Percentiles rank a stretch among this genome's conserved stretches.
Conservation (phyloP, 805 yeast species). For the Barnettozyma sp. region DNA sequence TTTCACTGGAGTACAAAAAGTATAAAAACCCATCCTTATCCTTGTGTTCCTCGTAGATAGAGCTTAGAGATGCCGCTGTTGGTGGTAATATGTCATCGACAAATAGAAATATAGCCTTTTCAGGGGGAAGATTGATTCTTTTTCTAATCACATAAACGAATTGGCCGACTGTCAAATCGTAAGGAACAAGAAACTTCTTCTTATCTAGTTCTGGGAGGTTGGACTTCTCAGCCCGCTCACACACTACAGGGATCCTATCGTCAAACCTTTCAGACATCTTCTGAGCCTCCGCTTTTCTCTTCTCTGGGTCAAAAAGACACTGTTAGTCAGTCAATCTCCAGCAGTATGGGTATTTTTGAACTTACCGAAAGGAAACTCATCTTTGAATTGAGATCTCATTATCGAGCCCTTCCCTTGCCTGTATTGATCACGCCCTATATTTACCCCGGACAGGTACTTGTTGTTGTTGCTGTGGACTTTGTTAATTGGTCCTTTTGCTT, state of each 20-base stretch:
- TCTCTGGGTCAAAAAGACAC: slow-evolving; percentile 2
- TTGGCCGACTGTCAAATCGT: slow-evolving; percentile 95
- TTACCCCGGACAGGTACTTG: too few relatives aligned
- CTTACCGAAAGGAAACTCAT: slow-evolving; percentile 91
- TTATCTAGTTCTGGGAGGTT: slow-evolving; percentile 96
- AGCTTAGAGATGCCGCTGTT: slow-evolving; percentile 93
- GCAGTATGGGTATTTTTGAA: slow-evolving; percentile 16
- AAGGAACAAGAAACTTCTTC: slow-evolving; percentile 93
- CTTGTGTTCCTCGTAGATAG: slow-evolving; percentile 92
- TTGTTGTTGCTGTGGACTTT: too few relatives aligned
- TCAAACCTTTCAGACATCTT: slow-evolving; percentile 18
- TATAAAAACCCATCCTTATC: slow-evolving; percentile 97
- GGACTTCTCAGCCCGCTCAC: slow-evolving; percentile 95
- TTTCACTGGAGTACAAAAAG: slow-evolving; percentile 94
- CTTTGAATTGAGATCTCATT: slow-evolving; percentile 91
- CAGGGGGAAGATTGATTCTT: slow-evolving; percentile 91
- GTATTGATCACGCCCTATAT: too few relatives aligned
- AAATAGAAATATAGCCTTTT: slow-evolving; percentile 95
- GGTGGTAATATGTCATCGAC: slow-evolving; percentile 97
- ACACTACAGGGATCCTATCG: slow-evolving; percentile 92
- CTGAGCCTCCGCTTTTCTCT: slow-evolving; percentile 9
- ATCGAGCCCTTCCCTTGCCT: not conserved
- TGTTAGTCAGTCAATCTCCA: slow-evolving; percentile 9
- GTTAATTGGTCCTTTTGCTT: too few relatives aligned
- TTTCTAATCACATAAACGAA: slow-evolving; percentile 96